A percentile compares a stretch with the other conserved stretches of the same genome.
phyloP scores from a whole-genome alignment of 1,284 basidiomycete species.

The Uromyces viciae-fabae region DNA sequence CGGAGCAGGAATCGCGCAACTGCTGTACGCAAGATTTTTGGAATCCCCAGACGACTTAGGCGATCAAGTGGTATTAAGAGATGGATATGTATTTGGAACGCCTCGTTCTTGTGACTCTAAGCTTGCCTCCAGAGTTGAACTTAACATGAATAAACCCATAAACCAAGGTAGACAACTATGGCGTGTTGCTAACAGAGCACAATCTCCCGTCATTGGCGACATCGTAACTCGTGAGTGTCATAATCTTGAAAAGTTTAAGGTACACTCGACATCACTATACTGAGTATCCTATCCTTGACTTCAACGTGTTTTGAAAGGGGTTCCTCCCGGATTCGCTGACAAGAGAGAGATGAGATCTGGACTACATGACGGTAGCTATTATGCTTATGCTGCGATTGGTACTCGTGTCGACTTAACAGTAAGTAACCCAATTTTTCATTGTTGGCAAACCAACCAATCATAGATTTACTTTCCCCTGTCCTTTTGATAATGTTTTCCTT shows the following conservation, averaged over 20 bases:
- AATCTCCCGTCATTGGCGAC: constrained; percentile 27
- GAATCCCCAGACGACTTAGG: constrained; percentile 33
- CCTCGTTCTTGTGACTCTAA: constrained; percentile 30
- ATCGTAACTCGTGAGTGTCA: constrained; percentile 16
- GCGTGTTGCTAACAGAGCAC: constrained; percentile 20
- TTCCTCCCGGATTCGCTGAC: constrained; percentile 30
- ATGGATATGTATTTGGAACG: constrained; percentile 35
- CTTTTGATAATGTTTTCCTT: background rate
- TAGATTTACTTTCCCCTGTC: background rate
- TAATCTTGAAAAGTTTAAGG: no score
- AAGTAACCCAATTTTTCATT: background rate
- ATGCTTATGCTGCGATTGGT: constrained; percentile 32
- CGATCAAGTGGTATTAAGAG: constrained; percentile 28
- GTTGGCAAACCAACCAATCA: background rate
- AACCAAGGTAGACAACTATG: constrained; percentile 22
- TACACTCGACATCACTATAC: no score
- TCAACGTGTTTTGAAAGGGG: background rate
- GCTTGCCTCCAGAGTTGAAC: constrained; percentile 23
- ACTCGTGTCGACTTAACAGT: constrained; percentile 28
- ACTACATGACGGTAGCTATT: constrained; percentile 6
- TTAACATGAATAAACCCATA: constrained; percentile 12
- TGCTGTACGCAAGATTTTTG: constrained; percentile 37
- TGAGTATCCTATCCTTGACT: background rate
- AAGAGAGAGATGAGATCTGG: constrained; percentile 11
- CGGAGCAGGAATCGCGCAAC: constrained; percentile 38